Percentiles rank a stretch among this genome's conserved stretches.
phyloP scores from a whole-genome alignment of 768 basidiomycete species.

The Leucocoprinus sp. region DNA sequence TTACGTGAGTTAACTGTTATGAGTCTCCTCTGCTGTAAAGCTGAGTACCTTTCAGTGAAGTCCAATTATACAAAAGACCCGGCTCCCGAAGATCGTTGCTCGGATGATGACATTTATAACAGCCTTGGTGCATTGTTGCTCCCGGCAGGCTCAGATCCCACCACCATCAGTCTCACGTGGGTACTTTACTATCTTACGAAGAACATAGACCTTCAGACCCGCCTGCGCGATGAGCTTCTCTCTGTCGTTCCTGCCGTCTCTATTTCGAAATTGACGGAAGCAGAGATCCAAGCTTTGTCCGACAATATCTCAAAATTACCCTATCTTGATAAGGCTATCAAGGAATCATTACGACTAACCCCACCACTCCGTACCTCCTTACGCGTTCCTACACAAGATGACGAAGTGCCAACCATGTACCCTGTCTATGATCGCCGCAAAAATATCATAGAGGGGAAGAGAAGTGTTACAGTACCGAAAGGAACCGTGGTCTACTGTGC shows the following conservation, averaged over 20 bases:
- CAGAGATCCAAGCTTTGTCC: slow-evolving; percentile 59
- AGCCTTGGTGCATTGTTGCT: slow-evolving; percentile 89
- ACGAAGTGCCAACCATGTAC: slow-evolving; percentile 63
- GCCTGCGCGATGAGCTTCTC: slow-evolving; percentile 62
- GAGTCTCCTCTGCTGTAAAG: neutral
- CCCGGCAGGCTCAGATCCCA: slow-evolving; percentile 85
- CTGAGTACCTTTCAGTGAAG: slow-evolving; percentile 46
- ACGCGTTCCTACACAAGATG: slow-evolving; percentile 70
- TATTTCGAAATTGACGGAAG: slow-evolving; percentile 42
- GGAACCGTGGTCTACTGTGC: slow-evolving; percentile 74
- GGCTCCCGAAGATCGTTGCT: slow-evolving; percentile 61
- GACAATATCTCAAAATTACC: slow-evolving; percentile 50
- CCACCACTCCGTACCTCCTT: slow-evolving; percentile 79
- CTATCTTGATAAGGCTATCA: slow-evolving; percentile 66
- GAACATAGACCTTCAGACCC: slow-evolving; percentile 57
- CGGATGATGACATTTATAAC: slow-evolving; percentile 80
- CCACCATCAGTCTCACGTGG: slow-evolving; percentile 80
- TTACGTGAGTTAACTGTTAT: slow-evolving; percentile 42
- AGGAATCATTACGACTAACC: slow-evolving; percentile 69
- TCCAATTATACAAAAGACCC: slow-evolving; percentile 72
- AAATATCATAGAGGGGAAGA: slow-evolving; percentile 28
- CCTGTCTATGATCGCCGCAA: slow-evolving; percentile 50
- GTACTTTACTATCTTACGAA: slow-evolving; percentile 67
- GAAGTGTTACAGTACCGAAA: slow-evolving; percentile 46
- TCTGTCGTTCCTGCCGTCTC: slow-evolving; percentile 32